Percentiles rank a stretch among this genome's conserved stretches.
Evolutionary conservation across 1,284 basidiomycete genomes (phyloP).

Genomic region (Cutaneotrichosporon sp.): DNA sequence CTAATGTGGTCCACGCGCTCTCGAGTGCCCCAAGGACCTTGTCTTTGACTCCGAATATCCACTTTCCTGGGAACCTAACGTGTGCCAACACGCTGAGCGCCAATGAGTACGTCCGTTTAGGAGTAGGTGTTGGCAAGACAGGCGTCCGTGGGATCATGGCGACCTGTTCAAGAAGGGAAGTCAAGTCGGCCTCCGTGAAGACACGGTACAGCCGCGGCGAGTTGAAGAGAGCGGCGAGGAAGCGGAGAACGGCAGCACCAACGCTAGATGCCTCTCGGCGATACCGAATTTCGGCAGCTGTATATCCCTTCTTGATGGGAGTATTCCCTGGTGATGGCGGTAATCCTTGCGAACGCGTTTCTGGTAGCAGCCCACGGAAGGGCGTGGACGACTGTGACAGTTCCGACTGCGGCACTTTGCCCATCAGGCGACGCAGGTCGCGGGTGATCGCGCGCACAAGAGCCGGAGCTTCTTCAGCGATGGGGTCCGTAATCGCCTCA

Average conservation of each 20-base stretch:
- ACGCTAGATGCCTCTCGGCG: slow-evolving; percentile 44
- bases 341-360: background rate
- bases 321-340: slow-evolving; percentile 5
- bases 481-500: slow-evolving; percentile 16
- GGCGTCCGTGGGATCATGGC: slow-evolving; percentile 43
- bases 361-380: slow-evolving; percentile 19
- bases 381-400: slow-evolving; percentile 22
- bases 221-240: slow-evolving; percentile 34
- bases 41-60: slow-evolving; percentile 31
- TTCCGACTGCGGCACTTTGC: slow-evolving; percentile 34
- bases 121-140: slow-evolving; percentile 40
- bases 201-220: slow-evolving; percentile 26
- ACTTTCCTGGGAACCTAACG: slow-evolving; percentile 31
- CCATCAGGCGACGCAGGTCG: slow-evolving; percentile 37
- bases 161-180: slow-evolving; percentile 36
- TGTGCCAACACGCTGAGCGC: slow-evolving; percentile 40
- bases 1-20: slow-evolving; percentile 28
- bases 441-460: slow-evolving; percentile 41
- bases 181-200: slow-evolving; percentile 42
- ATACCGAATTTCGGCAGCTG: slow-evolving; percentile 44
- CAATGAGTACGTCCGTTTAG: slow-evolving; percentile 47
- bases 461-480: slow-evolving; percentile 39
- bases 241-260: slow-evolving; percentile 34
- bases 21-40: slow-evolving; percentile 39
- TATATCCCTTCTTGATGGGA: slow-evolving; percentile 36